These are phyloP conservation scores for Anisodus acutangulus DNA, from an alignment of 257 asterid species.

Conservation along the genomic window DNA sequence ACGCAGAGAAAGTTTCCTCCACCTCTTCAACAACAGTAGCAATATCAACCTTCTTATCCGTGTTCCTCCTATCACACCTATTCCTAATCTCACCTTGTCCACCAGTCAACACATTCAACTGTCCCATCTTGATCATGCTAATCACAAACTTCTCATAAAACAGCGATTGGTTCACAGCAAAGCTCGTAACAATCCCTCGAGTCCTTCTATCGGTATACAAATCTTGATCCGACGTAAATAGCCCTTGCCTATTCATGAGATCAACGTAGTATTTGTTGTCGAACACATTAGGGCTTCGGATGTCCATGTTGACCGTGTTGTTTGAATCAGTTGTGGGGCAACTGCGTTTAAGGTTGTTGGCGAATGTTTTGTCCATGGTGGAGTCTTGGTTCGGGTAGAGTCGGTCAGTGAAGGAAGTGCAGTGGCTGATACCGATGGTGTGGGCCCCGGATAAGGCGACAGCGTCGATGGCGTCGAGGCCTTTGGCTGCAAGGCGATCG, in stretches of 20 bases:
- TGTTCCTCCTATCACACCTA: slow-evolving; percentile 24
- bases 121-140: slow-evolving; percentile 29
- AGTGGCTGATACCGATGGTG: slow-evolving; percentile 27
- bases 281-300: background rate
- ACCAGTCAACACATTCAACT: slow-evolving; percentile 26
- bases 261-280: slow-evolving; percentile 33
- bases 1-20: slow-evolving; percentile 23
- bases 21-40: slow-evolving; percentile 27
- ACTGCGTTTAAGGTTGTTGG: slow-evolving; percentile 15
- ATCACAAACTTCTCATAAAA: slow-evolving; percentile 21
- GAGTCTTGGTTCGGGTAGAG: slow-evolving; percentile 28
- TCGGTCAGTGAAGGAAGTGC: slow-evolving; percentile 25
- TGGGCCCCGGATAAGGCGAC: slow-evolving; percentile 28
- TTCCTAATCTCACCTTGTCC: slow-evolving; percentile 24
- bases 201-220: slow-evolving; percentile 25
- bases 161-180: slow-evolving; percentile 17
- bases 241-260: slow-evolving; percentile 31
- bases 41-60: slow-evolving; percentile 10
- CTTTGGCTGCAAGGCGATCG: background rate
- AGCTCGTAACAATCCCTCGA: background rate
- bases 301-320: slow-evolving; percentile 21
- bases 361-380: slow-evolving; percentile 29
- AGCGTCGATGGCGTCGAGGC: background rate
- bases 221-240: slow-evolving; percentile 27
- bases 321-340: background rate